A percentile compares a stretch with the other conserved stretches of the same genome.
These are phyloP conservation scores for Silene latifolia DNA, from an alignment of 148 eudicot genomes.

Conservation along the genomic window DNA sequence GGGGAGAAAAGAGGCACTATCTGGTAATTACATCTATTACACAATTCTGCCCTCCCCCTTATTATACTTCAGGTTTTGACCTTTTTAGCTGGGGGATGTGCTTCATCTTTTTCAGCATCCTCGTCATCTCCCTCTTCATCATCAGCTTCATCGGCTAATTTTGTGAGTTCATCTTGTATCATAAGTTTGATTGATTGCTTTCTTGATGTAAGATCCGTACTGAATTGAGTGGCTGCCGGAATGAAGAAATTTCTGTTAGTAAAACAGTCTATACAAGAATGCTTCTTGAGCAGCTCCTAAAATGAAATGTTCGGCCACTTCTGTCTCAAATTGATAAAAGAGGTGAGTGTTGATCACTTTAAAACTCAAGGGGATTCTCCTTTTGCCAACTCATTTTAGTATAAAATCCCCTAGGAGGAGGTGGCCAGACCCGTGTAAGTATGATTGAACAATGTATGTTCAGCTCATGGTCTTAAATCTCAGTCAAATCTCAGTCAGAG, in stretches of 20 bases:
- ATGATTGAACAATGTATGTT: too few species aligned
- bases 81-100: conserved; percentile 38
- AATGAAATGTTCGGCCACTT: too few species aligned
- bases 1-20: background rate
- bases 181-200: conserved; percentile 71
- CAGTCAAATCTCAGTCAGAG: too few species aligned
- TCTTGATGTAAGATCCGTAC: conserved; percentile 56
- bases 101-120: conserved; percentile 41
- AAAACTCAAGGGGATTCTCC: background rate
- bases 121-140: conserved; percentile 72
- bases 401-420: too few species aligned
- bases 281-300: background rate
- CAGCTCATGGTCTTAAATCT: too few species aligned
- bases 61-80: conserved; percentile 40
- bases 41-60: conserved; percentile 15
- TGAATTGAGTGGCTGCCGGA: conserved; percentile 57
- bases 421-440: too few species aligned
- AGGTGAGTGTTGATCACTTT: too few species aligned
- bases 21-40: conserved; percentile 12
- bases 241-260: background rate
- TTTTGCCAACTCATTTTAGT: too few species aligned
- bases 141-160: conserved; percentile 79
- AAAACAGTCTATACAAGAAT: background rate
- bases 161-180: conserved; percentile 92
- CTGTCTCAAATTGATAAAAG: too few species aligned